phyloP scores from a whole-genome alignment of 2,329 filamentous ascomycete genomes.

The Alternaria hordeiaustralica region DNA sequence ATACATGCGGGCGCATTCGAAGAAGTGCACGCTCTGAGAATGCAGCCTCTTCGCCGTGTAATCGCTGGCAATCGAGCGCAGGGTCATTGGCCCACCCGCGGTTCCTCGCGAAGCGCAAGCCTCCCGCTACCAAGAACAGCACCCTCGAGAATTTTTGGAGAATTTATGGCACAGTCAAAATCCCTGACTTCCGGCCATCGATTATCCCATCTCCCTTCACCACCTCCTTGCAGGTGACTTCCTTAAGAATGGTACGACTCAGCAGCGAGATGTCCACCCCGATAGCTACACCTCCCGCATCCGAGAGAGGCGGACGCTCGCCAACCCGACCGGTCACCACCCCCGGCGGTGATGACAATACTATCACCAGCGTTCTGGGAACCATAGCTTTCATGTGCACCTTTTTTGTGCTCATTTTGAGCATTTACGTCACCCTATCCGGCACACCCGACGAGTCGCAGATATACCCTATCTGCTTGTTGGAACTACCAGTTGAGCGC shows the following conservation, averaged over 20 bases:
- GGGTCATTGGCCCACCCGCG: background rate
- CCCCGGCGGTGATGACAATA: background rate
- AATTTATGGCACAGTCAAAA: background rate
- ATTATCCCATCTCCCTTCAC: background rate
- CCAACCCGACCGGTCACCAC: background rate
- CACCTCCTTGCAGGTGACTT: background rate
- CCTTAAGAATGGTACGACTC: background rate
- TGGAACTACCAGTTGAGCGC: background rate
- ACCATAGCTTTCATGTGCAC: background rate
- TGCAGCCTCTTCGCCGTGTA: background rate
- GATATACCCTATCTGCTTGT: background rate
- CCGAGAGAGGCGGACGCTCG: background rate
- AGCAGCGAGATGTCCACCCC: background rate
- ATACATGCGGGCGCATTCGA: background rate
- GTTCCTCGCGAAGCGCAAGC: background rate
- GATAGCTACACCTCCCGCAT: background rate
- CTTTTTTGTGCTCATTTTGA: background rate
- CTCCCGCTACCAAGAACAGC: background rate
- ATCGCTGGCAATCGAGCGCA: background rate
- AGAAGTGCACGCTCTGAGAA: background rate
- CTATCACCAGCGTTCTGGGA: background rate
- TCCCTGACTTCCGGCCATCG: background rate
- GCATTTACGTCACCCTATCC: background rate
- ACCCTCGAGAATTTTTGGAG: background rate
- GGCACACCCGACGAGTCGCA: background rate